Evolutionary conservation across 495 filamentous ascomycete genomes (phyloP).

Genomic region (Daldinia bambusicola): DNA sequence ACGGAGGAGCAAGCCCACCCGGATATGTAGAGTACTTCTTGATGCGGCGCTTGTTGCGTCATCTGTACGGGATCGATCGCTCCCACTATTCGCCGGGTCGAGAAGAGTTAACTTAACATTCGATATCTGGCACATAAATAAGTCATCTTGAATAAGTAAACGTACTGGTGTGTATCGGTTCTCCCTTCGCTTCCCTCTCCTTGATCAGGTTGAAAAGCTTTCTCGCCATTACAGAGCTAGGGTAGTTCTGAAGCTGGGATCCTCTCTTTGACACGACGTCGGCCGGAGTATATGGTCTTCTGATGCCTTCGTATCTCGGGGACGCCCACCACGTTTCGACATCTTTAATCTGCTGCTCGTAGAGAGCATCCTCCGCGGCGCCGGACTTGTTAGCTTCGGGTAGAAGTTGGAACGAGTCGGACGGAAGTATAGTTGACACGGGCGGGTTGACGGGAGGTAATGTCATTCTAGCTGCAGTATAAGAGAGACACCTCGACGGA

Average conservation of each 20-base stretch:
- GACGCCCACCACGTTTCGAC: constrained; percentile 89
- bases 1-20: constrained; percentile 97
- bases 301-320: constrained; percentile 86
- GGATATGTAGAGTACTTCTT: constrained; percentile 94
- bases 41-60: constrained; percentile 96
- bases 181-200: constrained; percentile 74
- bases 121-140: background rate
- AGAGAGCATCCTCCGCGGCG: constrained; percentile 81
- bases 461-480: constrained; percentile 46
- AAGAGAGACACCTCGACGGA: constrained; percentile 40
- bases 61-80: constrained; percentile 98
- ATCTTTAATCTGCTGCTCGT: constrained; percentile 79
- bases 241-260: constrained; percentile 84
- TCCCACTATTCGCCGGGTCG: constrained; percentile 70
- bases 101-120: background rate
- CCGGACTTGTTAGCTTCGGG: constrained; percentile 77
- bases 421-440: constrained; percentile 65
- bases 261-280: constrained; percentile 95
- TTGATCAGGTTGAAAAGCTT: constrained; percentile 92
- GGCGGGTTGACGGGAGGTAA: constrained; percentile 52
- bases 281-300: constrained; percentile 86
- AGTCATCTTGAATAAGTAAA: constrained; percentile 9
- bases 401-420: constrained; percentile 83
- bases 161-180: constrained; percentile 92
- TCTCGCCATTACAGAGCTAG: constrained; percentile 90